These are phyloP conservation scores for Pholiota molesta DNA, from an alignment of 768 basidiomycete genomes.

Conservation along the genomic window DNA sequence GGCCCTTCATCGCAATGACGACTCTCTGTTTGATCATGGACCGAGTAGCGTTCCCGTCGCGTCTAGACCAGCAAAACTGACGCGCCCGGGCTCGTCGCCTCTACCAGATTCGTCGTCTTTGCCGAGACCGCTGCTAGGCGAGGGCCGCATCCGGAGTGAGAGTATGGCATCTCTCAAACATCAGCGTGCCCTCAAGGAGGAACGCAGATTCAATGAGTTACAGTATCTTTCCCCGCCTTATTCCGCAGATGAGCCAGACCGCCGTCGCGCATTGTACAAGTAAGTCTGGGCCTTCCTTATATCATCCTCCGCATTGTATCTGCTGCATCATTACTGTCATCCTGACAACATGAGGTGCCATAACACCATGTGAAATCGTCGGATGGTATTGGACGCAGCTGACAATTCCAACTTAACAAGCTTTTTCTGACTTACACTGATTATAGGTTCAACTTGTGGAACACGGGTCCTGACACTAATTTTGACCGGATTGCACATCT, in stretches of 20 bases:
- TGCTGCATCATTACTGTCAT: background rate
- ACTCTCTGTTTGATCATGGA: conserved; percentile 18
- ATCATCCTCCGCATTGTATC: background rate
- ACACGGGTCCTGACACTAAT: conserved; percentile 83
- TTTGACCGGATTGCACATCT: conserved; percentile 95
- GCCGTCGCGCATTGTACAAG: conserved; percentile 86
- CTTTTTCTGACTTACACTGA: background rate
- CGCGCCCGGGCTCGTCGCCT: conserved; percentile 68
- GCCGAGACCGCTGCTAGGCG: conserved; percentile 36
- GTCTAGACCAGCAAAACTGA: conserved; percentile 55
- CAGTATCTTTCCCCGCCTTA: conserved; percentile 81
- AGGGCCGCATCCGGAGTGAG: conserved; percentile 29
- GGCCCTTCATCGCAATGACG: conserved; percentile 11
- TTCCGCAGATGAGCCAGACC: conserved; percentile 82
- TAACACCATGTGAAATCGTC: background rate
- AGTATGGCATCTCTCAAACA: conserved; percentile 31
- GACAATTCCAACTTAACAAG: background rate
- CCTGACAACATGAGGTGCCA: no score
- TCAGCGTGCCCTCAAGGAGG: conserved; percentile 64
- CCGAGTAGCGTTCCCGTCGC: conserved; percentile 46
- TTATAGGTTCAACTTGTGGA: conserved; percentile 84
- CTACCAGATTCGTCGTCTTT: conserved; percentile 46
- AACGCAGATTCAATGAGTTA: conserved; percentile 62
- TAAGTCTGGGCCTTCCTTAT: conserved; percentile 33
- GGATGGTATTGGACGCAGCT: background rate